Evolutionary conservation across 495 filamentous ascomycete genomes (phyloP), one percentile per base, ranked within the genome.

Genomic region (Aspergillus haitiensis): DNA sequence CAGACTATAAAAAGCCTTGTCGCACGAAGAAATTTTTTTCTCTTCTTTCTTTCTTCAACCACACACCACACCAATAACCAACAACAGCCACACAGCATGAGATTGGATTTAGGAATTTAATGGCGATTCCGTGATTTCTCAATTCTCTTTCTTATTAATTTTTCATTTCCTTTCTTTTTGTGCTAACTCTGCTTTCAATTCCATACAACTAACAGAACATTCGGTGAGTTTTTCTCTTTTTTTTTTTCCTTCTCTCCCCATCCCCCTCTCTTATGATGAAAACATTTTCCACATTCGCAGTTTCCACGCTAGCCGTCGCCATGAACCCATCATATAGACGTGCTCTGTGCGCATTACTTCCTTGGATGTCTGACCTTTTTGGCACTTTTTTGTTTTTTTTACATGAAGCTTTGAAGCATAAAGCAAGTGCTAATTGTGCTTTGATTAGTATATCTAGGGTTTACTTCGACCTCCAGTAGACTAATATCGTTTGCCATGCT

Each of bases 221-320:
- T 39, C 35, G 63, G 57, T 61, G 42, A 55, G 49, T 31, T 47
- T 12, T 53, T 27, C 55, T 50, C 36, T 49, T 27, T 42, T 56
- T 45, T 50, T 37, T 56, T 53, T 50, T 46, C 51, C 11, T 34
- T 55, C 32, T 12, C 31, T 6, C n/a, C n/a, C 7, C 27, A 5
- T 2, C 18, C 36, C 35, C 36, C 27, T 58, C 66, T 64, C 56
- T 66, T 68, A 79, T 77, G 77, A 80, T 80, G 76, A 80, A 78
- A 80, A 75, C 33, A 51, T 67, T 72, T 78, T 70, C 77, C 72
- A 77, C 75, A 79, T 80, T 80, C 77, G 77, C 77, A 80, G 77
- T 78, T 80, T 80, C 73, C 75, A 80, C 77, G 76, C 76, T 75
- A 79, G 77, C 64, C 75, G 72, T 78, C 74, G 75, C 62, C 66